Percentiles rank a stretch among this genome's conserved stretches.
phyloP scores from a whole-genome alignment of 129 eudicot genomes.

The Solidago caesia region DNA sequence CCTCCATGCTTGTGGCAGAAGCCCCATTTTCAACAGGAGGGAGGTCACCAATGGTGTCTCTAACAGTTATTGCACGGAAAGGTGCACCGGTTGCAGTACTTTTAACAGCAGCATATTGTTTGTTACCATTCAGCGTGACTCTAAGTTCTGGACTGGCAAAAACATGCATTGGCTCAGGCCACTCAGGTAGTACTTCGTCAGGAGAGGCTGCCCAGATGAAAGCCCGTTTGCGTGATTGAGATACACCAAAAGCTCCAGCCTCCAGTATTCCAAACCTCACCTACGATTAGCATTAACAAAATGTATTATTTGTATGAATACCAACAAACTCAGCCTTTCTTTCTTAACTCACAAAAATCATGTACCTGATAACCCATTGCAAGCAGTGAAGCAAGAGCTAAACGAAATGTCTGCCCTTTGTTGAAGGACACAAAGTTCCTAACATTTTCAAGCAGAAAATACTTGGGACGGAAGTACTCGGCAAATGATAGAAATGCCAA shows the following conservation, averaged over 20 bases:
- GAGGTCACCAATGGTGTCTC: conserved; percentile 73
- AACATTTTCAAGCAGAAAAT: conserved; percentile 54
- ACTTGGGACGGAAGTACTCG: conserved; percentile 62
- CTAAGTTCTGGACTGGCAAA: conserved; percentile 59
- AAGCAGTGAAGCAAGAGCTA: conserved; percentile 51
- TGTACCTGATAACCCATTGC: conserved; percentile 69
- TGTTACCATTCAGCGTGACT: conserved; percentile 31
- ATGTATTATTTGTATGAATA: background rate
- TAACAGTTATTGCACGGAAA: conserved; percentile 65
- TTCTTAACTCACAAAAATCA: background rate
- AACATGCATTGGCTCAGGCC: conserved; percentile 85
- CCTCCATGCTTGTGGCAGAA: conserved; percentile 41
- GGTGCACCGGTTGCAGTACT: conserved; percentile 68
- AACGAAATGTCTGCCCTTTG: conserved; percentile 64
- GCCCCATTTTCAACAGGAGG: conserved; percentile 63
- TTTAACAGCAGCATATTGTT: conserved; percentile 59
- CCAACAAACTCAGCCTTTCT: background rate
- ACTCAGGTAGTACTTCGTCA: conserved; percentile 62
- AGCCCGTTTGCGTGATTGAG: conserved; percentile 65
- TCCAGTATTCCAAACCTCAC: conserved; percentile 68
- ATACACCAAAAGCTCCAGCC: conserved; percentile 72
- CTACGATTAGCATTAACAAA: conserved; percentile 23
- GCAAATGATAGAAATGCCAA: conserved; percentile 60
- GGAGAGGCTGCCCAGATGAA: conserved; percentile 82
- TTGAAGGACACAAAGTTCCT: conserved; percentile 66